Evolutionary conservation across 164 flowering plant genomes (phyloP).

Genomic region (Vitis cinerea): DNA sequence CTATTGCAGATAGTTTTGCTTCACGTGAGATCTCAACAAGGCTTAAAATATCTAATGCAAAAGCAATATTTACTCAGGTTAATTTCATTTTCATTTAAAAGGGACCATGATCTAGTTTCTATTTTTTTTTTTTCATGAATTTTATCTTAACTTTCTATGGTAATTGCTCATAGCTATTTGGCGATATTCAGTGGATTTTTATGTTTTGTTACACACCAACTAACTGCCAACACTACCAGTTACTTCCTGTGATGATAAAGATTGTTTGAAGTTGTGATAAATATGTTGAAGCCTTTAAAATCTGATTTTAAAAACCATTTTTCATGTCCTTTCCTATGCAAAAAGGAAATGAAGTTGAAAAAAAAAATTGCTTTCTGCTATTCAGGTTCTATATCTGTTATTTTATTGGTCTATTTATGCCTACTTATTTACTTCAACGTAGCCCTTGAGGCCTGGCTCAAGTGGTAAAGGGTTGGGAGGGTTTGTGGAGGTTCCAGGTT

Average conservation of each 20-base stretch:
- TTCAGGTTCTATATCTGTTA: no score
- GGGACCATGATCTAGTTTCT: not conserved
- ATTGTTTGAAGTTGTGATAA: no score
- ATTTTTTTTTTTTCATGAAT: not conserved
- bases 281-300: no score
- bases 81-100: not conserved
- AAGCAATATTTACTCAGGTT: slow-evolving; percentile 95
- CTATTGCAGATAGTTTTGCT: slow-evolving; percentile 97
- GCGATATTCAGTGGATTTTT: not conserved
- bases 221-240: not conserved
- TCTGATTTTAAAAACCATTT: no score
- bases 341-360: no score
- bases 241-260: not conserved
- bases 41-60: slow-evolving; percentile 72
- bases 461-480: no score
- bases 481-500: no score
- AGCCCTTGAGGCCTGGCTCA: no score
- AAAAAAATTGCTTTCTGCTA: no score
- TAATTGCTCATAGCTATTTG: not conserved
- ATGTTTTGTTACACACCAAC: not conserved
- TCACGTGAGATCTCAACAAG: slow-evolving; percentile 76
- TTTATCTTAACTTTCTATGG: not conserved
- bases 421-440: no score
- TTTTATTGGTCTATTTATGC: no score
- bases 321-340: no score